Conservation (phyloP, 306 rosid species). For the Quercus berberidifolia region DNA sequence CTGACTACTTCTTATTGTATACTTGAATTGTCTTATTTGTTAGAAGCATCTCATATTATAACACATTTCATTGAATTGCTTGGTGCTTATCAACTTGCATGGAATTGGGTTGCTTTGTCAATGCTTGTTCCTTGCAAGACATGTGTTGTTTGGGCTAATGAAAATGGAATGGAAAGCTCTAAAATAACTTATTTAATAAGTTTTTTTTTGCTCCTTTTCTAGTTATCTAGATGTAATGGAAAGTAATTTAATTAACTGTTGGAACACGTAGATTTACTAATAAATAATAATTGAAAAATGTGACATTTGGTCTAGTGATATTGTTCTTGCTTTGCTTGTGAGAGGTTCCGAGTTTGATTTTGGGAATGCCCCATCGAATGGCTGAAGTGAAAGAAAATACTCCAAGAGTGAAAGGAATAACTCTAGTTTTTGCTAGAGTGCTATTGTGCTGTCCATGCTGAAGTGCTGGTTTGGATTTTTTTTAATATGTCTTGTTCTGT, state of each 20-base stretch:
- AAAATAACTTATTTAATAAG: background rate
- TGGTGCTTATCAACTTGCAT: background rate
- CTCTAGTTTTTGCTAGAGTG: too few species aligned
- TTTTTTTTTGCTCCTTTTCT: background rate
- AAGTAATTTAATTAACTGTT: background rate
- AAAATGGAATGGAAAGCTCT: background rate
- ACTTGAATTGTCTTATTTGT: background rate
- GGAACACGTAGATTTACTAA: background rate
- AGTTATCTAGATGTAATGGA: background rate
- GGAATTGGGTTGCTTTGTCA: background rate
- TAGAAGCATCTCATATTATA: background rate
- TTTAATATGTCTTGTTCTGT: too few species aligned
- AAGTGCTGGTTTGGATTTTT: too few species aligned
- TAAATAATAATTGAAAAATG: background rate
- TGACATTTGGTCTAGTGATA: slow-evolving; percentile 2
- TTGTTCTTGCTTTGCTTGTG: slow-evolving; percentile 3
- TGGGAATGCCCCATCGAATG: background rate
- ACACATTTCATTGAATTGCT: background rate
- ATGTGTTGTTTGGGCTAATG: background rate
- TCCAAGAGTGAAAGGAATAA: too few species aligned
- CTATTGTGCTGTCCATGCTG: too few species aligned
- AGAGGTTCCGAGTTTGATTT: background rate
- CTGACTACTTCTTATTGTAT: background rate
- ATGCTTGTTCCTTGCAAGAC: background rate
- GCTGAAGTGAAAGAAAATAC: slow-evolving; percentile 1